These are phyloP conservation scores for Trichophyton benhamiae DNA, from an alignment of 2,329 filamentous ascomycete species.

Conservation along the genomic window DNA sequence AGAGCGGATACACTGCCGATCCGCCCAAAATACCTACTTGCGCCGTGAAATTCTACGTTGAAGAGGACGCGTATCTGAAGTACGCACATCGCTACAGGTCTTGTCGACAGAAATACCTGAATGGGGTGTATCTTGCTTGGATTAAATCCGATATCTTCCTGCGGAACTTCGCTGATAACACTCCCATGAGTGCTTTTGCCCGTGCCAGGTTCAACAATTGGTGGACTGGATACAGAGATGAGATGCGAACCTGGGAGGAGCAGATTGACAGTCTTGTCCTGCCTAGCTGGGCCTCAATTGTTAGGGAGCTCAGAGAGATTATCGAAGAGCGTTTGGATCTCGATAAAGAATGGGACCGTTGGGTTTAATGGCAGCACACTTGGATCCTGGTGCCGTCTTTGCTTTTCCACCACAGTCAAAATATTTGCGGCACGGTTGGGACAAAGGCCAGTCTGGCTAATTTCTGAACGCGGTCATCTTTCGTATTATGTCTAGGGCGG, in stretches of 20 bases:
- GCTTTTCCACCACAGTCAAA: not conserved
- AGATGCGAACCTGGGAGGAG: slow-evolving; percentile 22
- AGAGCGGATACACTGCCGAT: not conserved
- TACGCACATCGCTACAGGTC: slow-evolving; percentile 9
- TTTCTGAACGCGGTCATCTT: no score
- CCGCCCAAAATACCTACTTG: slow-evolving; percentile 19
- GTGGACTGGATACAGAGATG: slow-evolving; percentile 17
- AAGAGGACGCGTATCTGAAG: slow-evolving; percentile 15
- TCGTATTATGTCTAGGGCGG: no score
- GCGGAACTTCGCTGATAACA: slow-evolving; percentile 8
- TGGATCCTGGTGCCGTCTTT: not conserved
- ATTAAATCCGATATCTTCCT: slow-evolving; percentile 11
- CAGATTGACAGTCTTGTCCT: slow-evolving; percentile 15
- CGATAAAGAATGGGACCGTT: slow-evolving; percentile 7
- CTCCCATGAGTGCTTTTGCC: slow-evolving; percentile 11
- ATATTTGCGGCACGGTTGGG: not conserved
- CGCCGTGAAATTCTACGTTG: slow-evolving; percentile 17
- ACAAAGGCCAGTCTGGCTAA: no score
- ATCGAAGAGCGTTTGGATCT: slow-evolving; percentile 22
- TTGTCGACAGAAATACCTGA: slow-evolving; percentile 10
- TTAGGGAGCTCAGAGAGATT: slow-evolving; percentile 17
- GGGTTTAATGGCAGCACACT: not conserved
- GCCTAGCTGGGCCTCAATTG: slow-evolving; percentile 19
- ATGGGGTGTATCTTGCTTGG: slow-evolving; percentile 13
- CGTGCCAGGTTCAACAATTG: slow-evolving; percentile 17